Evolutionary conservation across 495 filamentous ascomycete species (phyloP).

Genomic region (Xylaria grammica): DNA sequence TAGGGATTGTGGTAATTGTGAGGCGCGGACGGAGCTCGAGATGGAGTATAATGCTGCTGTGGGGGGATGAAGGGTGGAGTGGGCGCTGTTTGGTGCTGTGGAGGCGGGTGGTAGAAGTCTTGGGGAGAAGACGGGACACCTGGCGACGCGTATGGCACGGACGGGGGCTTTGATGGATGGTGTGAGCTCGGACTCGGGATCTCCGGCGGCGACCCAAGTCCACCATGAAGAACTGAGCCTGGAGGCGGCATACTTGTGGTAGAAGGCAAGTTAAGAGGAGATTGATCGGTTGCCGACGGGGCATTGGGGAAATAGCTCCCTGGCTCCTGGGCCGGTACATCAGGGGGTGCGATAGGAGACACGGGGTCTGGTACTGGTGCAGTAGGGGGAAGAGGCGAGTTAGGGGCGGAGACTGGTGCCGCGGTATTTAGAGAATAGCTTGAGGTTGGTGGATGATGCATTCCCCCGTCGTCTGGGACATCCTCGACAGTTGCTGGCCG

Average conservation of each 20-base stretch:
- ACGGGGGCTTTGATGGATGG: slow-evolving; percentile 29
- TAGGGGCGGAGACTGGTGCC: slow-evolving; percentile 41
- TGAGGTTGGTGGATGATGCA: slow-evolving; percentile 39
- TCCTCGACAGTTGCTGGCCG: slow-evolving; percentile 65
- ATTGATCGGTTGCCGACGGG: slow-evolving; percentile 25
- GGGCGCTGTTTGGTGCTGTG: slow-evolving; percentile 20
- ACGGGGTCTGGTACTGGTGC: slow-evolving; percentile 38
- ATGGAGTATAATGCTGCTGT: slow-evolving; percentile 23
- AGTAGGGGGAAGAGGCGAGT: slow-evolving; percentile 48
- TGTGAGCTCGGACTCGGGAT: slow-evolving; percentile 34
- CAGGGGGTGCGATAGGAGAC: slow-evolving; percentile 43
- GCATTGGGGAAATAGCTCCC: slow-evolving; percentile 33
- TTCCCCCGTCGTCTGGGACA: slow-evolving; percentile 51
- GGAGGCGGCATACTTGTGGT: slow-evolving; percentile 35
- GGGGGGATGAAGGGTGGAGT: slow-evolving; percentile 25
- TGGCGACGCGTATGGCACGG: slow-evolving; percentile 20
- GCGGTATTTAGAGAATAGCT: slow-evolving; percentile 43
- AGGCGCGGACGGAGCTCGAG: slow-evolving; percentile 24
- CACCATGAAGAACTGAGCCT: slow-evolving; percentile 13
- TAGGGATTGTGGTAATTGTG: slow-evolving; percentile 25
- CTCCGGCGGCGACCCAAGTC: slow-evolving; percentile 26
- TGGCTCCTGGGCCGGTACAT: slow-evolving; percentile 35
- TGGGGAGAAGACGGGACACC: slow-evolving; percentile 25
- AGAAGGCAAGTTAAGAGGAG: slow-evolving; percentile 32
- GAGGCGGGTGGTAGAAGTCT: slow-evolving; percentile 31